These are phyloP conservation scores for Cenchrus purpureus DNA, from an alignment of 176 grass and related monocot species.

Conservation along the genomic window DNA sequence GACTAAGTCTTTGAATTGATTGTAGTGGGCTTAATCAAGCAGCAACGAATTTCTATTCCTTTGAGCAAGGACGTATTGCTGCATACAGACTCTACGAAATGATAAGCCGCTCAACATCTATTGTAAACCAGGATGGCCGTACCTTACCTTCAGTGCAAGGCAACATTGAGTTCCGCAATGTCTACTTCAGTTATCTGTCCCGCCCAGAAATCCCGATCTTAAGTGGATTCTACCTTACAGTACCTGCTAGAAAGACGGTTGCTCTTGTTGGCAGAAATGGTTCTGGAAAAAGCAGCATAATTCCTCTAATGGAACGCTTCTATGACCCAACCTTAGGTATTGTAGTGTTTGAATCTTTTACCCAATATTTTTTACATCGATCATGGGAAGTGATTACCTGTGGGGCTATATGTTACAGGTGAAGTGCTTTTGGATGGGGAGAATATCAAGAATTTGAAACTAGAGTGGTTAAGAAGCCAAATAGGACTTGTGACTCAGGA, in stretches of 20 bases:
- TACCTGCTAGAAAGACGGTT: constrained; percentile 93
- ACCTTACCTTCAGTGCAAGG: constrained; percentile 79
- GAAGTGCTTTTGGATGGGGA: constrained; percentile 99
- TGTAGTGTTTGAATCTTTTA: constrained; percentile 8
- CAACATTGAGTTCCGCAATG: constrained; percentile 99
- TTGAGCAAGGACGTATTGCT: constrained; percentile 99
- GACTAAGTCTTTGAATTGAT: constrained; percentile 36
- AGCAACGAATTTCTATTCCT: constrained; percentile 97
- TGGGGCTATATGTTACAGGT: constrained; percentile 51
- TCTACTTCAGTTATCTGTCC: constrained; percentile 99
- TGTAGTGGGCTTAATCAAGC: constrained; percentile 96
- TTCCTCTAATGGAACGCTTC: constrained; percentile 99
- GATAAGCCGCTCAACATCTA: constrained; percentile 89
- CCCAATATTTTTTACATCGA: constrained; percentile 21
- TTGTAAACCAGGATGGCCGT: constrained; percentile 79
- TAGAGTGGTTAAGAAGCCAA: constrained; percentile 98
- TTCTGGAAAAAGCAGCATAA: constrained; percentile 99
- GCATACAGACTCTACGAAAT: constrained; percentile 98
- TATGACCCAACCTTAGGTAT: constrained; percentile 99
- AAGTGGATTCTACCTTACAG: constrained; percentile 94
- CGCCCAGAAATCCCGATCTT: constrained; percentile 97
- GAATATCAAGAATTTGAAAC: constrained; percentile 89
- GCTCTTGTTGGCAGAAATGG: constrained; percentile 99
- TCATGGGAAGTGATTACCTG: background rate
- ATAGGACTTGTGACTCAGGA: constrained; percentile 98